Conservation (phyloP, 352 stramenopile species). For the Globisporangium barbulae region DNA sequence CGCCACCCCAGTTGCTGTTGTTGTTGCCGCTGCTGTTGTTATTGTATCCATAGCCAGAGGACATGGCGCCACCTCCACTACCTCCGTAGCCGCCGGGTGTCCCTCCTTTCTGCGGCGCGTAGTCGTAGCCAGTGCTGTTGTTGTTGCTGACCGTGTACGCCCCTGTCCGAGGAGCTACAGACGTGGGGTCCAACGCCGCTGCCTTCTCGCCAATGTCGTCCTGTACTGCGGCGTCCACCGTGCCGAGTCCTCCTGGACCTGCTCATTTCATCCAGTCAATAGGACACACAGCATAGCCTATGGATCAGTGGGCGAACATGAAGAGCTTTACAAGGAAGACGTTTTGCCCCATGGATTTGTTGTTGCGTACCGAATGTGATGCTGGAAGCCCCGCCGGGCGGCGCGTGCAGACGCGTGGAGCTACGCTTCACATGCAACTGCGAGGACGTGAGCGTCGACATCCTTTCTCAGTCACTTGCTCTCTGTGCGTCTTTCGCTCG, state of each 20-base stretch:
- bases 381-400: slow-evolving; percentile 57
- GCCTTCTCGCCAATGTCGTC: background rate
- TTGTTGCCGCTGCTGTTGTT: slow-evolving; percentile 20
- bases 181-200: background rate
- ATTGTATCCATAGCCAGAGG: background rate
- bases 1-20: slow-evolving; percentile 11
- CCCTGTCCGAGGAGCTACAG: slow-evolving; percentile 2
- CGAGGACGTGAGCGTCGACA: slow-evolving; percentile 79
- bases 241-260: slow-evolving; percentile 48
- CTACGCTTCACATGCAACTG: slow-evolving; percentile 75
- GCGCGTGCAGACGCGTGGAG: slow-evolving; percentile 70
- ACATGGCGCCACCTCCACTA: background rate
- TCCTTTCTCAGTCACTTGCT: slow-evolving; percentile 14
- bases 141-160: slow-evolving; percentile 7
- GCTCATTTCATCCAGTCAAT: background rate
- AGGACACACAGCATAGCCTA: background rate
- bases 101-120: slow-evolving; percentile 1
- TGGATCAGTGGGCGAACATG: background rate
- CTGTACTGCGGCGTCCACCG: slow-evolving; percentile 22
- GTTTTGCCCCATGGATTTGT: background rate
- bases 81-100: background rate
- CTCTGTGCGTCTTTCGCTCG: too few species aligned
- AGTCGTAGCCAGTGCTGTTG: slow-evolving; percentile 10
- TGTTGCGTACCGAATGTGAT: slow-evolving; percentile 58
- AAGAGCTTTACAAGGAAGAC: background rate